Evolutionary conservation across 345 rosid species (phyloP).

Genomic region (Firmiana major): DNA sequence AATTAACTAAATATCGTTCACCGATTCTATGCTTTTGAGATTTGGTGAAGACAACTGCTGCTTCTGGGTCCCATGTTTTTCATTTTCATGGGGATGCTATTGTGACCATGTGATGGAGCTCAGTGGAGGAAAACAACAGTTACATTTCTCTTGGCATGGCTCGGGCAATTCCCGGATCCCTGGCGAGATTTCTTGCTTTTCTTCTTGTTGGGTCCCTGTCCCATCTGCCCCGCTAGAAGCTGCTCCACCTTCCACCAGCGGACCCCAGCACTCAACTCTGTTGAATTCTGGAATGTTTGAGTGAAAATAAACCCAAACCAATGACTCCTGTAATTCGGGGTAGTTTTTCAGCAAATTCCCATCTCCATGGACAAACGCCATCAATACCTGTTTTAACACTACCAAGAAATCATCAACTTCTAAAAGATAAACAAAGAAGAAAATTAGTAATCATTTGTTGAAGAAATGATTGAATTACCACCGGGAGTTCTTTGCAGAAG

Average conservation of each 20-base stretch:
- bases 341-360: slow-evolving; percentile 58
- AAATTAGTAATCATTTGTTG: background rate
- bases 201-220: slow-evolving; percentile 16
- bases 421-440: background rate
- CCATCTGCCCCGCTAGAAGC: slow-evolving; percentile 18
- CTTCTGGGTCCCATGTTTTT: slow-evolving; percentile 13
- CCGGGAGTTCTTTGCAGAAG: slow-evolving; percentile 82
- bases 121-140: slow-evolving; percentile 61
- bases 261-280: slow-evolving; percentile 84
- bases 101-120: slow-evolving; percentile 50
- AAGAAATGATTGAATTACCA: slow-evolving; percentile 38
- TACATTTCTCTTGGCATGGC: slow-evolving; percentile 42
- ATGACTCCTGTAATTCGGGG: slow-evolving; percentile 80
- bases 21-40: background rate
- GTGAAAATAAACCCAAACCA: slow-evolving; percentile 93
- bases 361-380: slow-evolving; percentile 90
- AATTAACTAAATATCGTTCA: background rate
- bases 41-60: slow-evolving; percentile 1
- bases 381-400: slow-evolving; percentile 46
- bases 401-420: background rate
- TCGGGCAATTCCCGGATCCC: slow-evolving; percentile 35
- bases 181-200: slow-evolving; percentile 13
- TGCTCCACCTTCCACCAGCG: slow-evolving; percentile 47
- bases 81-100: slow-evolving; percentile 11
- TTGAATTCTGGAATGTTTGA: slow-evolving; percentile 73